phyloP scores from a whole-genome alignment of 2,329 filamentous ascomycete genomes.

The Lasiodiplodia citricola region DNA sequence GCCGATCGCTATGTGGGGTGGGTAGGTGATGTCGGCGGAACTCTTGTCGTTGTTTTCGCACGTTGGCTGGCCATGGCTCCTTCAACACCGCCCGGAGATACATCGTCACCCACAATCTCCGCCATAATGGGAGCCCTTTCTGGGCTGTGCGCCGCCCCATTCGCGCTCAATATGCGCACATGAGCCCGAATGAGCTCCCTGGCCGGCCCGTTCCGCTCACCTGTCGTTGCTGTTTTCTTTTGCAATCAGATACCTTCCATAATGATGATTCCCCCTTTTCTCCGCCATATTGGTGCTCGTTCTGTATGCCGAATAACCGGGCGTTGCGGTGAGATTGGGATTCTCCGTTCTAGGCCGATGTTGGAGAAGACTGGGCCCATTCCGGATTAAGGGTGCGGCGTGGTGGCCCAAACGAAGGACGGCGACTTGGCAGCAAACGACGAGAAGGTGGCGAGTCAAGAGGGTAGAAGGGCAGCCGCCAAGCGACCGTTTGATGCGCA shows the following conservation, averaged over 20 bases:
- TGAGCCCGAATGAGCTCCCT: not conserved
- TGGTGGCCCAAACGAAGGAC: not conserved
- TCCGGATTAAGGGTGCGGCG: not conserved
- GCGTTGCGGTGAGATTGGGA: not conserved
- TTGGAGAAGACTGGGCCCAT: not conserved
- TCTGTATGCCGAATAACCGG: not conserved
- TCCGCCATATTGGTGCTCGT: not conserved
- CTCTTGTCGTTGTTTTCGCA: not conserved
- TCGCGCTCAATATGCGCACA: not conserved
- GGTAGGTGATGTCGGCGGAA: not conserved
- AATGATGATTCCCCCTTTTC: constrained; percentile 4
- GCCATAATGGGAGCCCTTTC: not conserved
- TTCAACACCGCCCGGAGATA: constrained; percentile 3
- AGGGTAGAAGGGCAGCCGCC: not conserved
- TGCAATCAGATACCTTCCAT: constrained; percentile 2
- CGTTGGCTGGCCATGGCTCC: not conserved
- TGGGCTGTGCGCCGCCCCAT: not conserved
- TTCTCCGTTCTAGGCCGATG: not conserved
- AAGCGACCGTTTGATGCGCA: constrained; percentile 6
- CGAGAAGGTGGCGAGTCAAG: constrained; percentile 4
- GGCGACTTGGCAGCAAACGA: not conserved
- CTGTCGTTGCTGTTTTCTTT: not conserved
- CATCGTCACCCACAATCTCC: constrained; percentile 5
- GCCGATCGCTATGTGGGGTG: not conserved
- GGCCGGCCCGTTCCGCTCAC: constrained; percentile 14